Conservation (phyloP, 2,329 filamentous ascomycete species). For the Xylaria sp. region DNA sequence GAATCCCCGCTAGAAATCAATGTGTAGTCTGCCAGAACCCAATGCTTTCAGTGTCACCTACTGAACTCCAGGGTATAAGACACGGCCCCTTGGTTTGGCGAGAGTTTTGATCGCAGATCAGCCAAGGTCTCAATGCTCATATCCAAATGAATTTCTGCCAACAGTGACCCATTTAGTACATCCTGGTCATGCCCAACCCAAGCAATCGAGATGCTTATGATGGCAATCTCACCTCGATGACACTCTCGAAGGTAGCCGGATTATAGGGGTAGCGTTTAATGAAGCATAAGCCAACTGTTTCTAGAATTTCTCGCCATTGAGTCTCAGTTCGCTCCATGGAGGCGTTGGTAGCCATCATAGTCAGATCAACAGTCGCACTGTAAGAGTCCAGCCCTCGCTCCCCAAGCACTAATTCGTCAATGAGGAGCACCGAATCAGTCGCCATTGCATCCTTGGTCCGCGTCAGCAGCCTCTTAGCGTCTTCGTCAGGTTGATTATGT, state of each 20-base stretch:
- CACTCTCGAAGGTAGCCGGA: background rate
- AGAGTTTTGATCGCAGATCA: no score
- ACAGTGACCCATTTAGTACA: no score
- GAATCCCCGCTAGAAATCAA: no score
- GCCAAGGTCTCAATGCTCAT: no score
- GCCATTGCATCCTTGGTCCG: conserved; percentile 33
- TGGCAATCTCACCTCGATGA: background rate
- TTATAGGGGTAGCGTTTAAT: background rate
- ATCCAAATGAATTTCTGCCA: no score
- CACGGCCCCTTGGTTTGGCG: no score
- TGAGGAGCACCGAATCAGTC: conserved; percentile 33
- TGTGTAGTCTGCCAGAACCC: no score
- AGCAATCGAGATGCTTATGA: background rate
- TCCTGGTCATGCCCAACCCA: no score
- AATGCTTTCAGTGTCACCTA: no score
- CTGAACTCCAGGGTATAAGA: no score
- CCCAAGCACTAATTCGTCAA: conserved; percentile 41
- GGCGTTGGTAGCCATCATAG: conserved; percentile 35
- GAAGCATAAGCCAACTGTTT: conserved; percentile 29
- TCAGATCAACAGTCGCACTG: conserved; percentile 34
- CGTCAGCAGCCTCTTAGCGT: conserved; percentile 22
- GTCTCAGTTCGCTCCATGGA: conserved; percentile 33
- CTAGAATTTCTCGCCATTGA: conserved; percentile 25
- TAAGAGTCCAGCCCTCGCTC: conserved; percentile 4
- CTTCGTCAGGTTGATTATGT: conserved; percentile 34